phyloP scores from a whole-genome alignment of 225 moss, liverwort and hornwort species.

The Bryoerythrophyllum caledonicum region DNA sequence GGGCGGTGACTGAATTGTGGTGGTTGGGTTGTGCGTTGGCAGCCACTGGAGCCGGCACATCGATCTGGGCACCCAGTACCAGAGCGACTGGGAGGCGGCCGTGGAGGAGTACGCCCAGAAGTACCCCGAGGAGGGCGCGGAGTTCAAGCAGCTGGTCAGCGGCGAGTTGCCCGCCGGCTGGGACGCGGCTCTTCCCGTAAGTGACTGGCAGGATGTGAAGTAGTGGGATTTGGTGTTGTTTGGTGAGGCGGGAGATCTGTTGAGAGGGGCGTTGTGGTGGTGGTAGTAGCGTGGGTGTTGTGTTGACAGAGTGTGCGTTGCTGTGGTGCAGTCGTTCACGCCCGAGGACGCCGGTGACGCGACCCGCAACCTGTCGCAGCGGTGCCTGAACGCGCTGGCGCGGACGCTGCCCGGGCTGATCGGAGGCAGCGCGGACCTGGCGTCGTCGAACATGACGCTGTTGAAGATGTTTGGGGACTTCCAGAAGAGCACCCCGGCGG shows the following conservation, averaged over 20 bases:
- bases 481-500: slow-evolving; percentile 75
- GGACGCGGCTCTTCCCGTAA: slow-evolving; percentile 77
- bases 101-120: slow-evolving; percentile 59
- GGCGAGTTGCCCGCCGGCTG: slow-evolving; percentile 60
- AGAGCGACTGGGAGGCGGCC: slow-evolving; percentile 63
- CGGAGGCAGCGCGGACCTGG: slow-evolving; percentile 90
- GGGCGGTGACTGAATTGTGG: neutral
- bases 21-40: neutral
- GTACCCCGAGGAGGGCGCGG: slow-evolving; percentile 85
- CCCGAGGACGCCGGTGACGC: slow-evolving; percentile 76
- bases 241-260: neutral
- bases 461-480: slow-evolving; percentile 97
- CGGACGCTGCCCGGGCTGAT: slow-evolving; percentile 73
- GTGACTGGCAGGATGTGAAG: neutral
- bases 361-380: slow-evolving; percentile 82
- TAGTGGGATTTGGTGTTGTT: neutral
- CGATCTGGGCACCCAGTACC: slow-evolving; percentile 45
- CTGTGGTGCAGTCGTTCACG: slow-evolving; percentile 53
- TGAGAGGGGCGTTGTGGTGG: neutral
- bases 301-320: neutral
- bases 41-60: slow-evolving; percentile 89
- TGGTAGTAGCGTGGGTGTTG: neutral
- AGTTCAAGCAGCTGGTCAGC: slow-evolving; percentile 78
- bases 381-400: slow-evolving; percentile 74
- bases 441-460: slow-evolving; percentile 96